Evolutionary conservation across 345 rosid genomes (phyloP).

Genomic region (Linum tenue): DNA sequence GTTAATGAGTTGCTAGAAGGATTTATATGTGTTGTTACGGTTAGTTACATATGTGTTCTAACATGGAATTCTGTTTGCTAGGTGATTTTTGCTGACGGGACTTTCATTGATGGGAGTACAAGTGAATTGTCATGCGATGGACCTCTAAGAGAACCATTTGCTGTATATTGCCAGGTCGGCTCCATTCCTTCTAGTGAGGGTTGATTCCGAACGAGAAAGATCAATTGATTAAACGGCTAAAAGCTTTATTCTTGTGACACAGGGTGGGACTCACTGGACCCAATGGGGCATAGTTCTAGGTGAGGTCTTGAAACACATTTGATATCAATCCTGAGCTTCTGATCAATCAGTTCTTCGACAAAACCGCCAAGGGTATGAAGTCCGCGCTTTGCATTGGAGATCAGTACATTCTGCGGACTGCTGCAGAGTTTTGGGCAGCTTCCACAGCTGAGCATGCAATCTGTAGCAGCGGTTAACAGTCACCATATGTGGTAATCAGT

Average conservation of each 20-base stretch:
- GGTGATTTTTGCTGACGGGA: constrained; percentile 68
- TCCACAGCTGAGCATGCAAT: background rate
- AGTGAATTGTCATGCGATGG: constrained; percentile 65
- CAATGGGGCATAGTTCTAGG: constrained; percentile 67
- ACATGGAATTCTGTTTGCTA: constrained; percentile 10
- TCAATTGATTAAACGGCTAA: background rate
- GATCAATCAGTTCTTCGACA: background rate
- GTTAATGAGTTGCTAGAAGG: no score
- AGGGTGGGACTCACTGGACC: constrained; percentile 70
- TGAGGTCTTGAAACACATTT: constrained; percentile 41
- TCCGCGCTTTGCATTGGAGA: no score
- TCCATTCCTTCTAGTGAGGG: background rate
- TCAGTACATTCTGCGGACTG: background rate
- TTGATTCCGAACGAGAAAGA: background rate
- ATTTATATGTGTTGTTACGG: no score
- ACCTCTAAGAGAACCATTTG: constrained; percentile 49
- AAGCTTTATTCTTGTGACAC: constrained; percentile 11
- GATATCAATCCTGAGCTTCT: constrained; percentile 1
- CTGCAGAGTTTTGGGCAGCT: background rate
- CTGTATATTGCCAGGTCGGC: constrained; percentile 52
- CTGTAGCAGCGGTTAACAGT: no score
- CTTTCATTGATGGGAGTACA: constrained; percentile 58
- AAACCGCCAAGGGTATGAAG: background rate
- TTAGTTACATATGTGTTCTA: background rate
- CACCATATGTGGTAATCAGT: no score